Conservation (phyloP, 768 basidiomycete species). For the Saitozyma podzolica region DNA sequence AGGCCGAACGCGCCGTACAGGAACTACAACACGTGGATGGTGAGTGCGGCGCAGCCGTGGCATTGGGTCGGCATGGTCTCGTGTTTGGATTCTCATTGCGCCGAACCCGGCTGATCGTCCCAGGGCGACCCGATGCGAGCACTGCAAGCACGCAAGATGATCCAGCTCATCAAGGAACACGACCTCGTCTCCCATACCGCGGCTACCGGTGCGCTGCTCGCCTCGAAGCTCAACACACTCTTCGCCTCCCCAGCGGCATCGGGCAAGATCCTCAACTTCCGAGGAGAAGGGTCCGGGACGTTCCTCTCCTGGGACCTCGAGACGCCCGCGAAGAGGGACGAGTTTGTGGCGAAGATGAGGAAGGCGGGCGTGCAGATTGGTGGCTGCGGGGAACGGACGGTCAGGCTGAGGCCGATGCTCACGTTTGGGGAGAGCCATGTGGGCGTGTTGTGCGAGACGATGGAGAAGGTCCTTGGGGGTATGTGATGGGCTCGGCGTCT, state of each 20-base stretch:
- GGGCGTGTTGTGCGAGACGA: conserved; percentile 11
- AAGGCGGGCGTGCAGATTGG: conserved; percentile 53
- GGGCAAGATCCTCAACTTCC: conserved; percentile 37
- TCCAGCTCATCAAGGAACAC: conserved; percentile 52
- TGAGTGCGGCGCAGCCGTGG: conserved; percentile 7
- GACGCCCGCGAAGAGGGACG: conserved; percentile 41
- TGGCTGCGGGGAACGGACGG: conserved; percentile 43
- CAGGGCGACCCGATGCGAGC: conserved; percentile 54
- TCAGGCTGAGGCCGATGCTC: conserved; percentile 51
- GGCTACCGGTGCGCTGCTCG: conserved; percentile 46
- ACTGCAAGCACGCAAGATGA: conserved; percentile 52
- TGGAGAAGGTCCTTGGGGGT: background rate
- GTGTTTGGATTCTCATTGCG: no score
- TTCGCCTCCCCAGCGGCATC: conserved; percentile 3
- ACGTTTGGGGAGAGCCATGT: conserved; percentile 52
- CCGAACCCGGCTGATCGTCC: conserved; percentile 39
- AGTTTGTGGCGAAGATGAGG: conserved; percentile 48
- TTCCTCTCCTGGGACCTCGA: conserved; percentile 54
- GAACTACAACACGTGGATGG: conserved; percentile 39
- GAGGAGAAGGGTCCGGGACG: conserved; percentile 53
- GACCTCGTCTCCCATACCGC: conserved; percentile 52
- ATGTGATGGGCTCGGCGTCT: background rate
- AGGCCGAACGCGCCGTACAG: conserved; percentile 51
- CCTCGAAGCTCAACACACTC: conserved; percentile 30
- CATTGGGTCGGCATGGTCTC: no score